Base-by-base conservation (phyloP, 371 early-diverging fungal species). In the Amoeboaphelidium protococcarum region DNA sequence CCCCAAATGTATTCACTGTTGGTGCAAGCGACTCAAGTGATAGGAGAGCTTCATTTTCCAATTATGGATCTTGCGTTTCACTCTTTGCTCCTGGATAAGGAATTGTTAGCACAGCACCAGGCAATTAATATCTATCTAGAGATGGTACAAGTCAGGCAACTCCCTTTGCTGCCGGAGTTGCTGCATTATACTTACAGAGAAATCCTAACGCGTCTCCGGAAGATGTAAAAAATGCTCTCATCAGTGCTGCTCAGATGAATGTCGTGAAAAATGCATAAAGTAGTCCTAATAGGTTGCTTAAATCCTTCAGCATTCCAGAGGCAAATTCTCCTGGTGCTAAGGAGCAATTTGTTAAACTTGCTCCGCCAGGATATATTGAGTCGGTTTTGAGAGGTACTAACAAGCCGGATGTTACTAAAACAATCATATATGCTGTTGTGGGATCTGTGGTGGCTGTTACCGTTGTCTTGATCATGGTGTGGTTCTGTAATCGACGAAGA, bases 1-100 rank as follows among this genome's bases (percentile, higher is more conserved):
- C 68, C 2, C 45, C 47, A 41, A 45, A 50, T 23, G 64, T 60
- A 25, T 54, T 73, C 25, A 72, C 73, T 0, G 72, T 72, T 16
- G 71, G 73, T 13, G 59, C 37, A 31, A 31, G 6, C 37, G 37
- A 31, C 37, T 16, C 6, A 16, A 31, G 16, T 31, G 37, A 31
- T 16, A 31, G 16, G 10, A 31, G 16, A 31, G 10, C 37, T 10
- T 6, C 6, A 10, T 31, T 31, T 31, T 6, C 37, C 6, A 10
- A 6, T 6, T 31, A 10, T 31, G 37, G 37, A 31, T 6, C 6
- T 6, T 31, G 37, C 37, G 37, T 31, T 16, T 10, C 10, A 10
- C 16, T 31, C 16, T 31, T 10, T 31, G 37, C 37, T 31, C 37
- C 37, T 10, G 37, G 37, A 31, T 16, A 31, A 16, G 16, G 16